phyloP scores from a whole-genome alignment of 768 basidiomycete genomes.

The Xanthoconium purpureum region DNA sequence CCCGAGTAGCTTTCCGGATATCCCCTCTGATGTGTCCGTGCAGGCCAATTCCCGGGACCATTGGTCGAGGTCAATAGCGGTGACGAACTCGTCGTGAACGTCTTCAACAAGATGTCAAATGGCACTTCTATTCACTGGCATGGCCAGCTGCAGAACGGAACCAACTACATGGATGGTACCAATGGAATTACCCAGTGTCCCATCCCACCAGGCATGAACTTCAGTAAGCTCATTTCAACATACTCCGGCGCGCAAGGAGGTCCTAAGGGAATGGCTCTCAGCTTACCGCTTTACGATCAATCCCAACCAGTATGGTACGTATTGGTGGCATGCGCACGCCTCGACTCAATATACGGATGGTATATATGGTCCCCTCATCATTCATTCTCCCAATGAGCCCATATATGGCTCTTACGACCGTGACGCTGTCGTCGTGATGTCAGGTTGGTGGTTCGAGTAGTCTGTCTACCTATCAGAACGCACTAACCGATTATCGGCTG shows the following conservation, averaged over 20 bases:
- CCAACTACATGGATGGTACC: constrained; percentile 49
- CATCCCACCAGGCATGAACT: constrained; percentile 48
- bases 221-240: constrained; percentile 23
- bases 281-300: constrained; percentile 42
- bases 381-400: constrained; percentile 39
- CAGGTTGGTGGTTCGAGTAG: constrained; percentile 26
- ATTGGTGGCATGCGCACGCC: constrained; percentile 47
- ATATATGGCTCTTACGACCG: constrained; percentile 36
- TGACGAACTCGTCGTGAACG: constrained; percentile 34
- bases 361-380: constrained; percentile 45
- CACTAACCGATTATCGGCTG: not conserved
- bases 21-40: constrained; percentile 1
- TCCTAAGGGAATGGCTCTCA: constrained; percentile 1
- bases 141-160: constrained; percentile 41
- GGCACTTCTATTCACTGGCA: constrained; percentile 36
- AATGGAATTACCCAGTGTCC: constrained; percentile 48
- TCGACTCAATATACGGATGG: constrained; percentile 47
- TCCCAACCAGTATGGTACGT: constrained; percentile 41
- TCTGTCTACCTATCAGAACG: not conserved
- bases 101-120: constrained; percentile 31
- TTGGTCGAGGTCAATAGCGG: constrained; percentile 35
- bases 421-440: constrained; percentile 37
- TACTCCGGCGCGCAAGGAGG: not conserved
- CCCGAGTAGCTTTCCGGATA: not conserved
- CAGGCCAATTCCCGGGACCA: constrained; percentile 36